Evolutionary conservation across 2,329 filamentous ascomycete genomes (phyloP), one percentile per base, ranked within the genome.

Genomic region (Chaetomium strumarium): DNA sequence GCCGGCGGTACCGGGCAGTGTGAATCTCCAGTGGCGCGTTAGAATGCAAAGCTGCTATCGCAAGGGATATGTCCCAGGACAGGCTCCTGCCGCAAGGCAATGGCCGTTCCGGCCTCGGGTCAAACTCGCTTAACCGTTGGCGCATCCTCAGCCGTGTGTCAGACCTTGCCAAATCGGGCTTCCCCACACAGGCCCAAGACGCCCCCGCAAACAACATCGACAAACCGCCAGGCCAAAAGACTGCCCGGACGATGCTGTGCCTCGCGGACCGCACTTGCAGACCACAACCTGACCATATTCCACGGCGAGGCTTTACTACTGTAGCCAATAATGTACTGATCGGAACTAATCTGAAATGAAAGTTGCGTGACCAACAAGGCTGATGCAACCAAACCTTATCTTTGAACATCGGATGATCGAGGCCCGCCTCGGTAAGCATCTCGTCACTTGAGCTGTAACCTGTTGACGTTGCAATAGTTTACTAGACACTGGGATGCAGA

Each of bases 121-220:
- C 74, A 80, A 80, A 80, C 77, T 71, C 72, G 71, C 74, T 75
- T 75, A 75, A 70, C 63, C 61, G 66, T 66, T 69, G 70, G 68
- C 63, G 67, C 68, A 75, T 75, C 73, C 72, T 78, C 74, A 72
- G 66, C 63, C 67, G 58, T 63, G 72, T 75, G 66, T 75, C 75
- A 75, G 69, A 64, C 65, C 66, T 70, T 69, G 55, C 62, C 60
- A 9, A 33, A 59, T 62, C 51, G 46, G 56, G 59, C 33, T 40
- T 49, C 53, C 41, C 51, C 59, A 52, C 53, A 58, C 54, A 33
- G 51, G 37, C 51, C 55, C 47, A 58, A 49, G 39, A 55, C 57
- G 20, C 48, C 42, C n/a, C 51, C 53, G 31, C 52, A 13, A n/a
- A 34, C 38, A 40, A 38, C 38, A 14, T 14, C 3, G 8, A 17